Base-by-base conservation (phyloP, 768 basidiomycete genomes). In the Rhizopogon vinicolor region DNA sequence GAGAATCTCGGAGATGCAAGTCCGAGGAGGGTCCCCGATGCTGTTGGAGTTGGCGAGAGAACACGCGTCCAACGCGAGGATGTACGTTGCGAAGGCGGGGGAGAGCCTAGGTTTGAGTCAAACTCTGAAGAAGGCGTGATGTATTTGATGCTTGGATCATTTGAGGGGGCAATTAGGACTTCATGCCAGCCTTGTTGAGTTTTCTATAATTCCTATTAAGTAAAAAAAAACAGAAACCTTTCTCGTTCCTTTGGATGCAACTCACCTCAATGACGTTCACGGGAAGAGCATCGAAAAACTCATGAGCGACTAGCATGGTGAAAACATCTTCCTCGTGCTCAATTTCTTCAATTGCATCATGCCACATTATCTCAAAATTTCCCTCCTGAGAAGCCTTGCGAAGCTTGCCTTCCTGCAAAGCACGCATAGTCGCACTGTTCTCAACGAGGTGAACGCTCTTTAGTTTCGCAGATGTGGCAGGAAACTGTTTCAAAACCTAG, bases 211-310 rank as follows among this genome's bases (percentile, higher is more conserved):
- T 12, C 9, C 14, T 1, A 5, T 9, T 16, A 49, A 35, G 48
- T 49, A 25, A 35, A 25, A 9, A 3, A 10, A 22, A 14, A 4
- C n/a, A 5, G 5, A 22, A 14, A 4, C n/a, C 7, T 35, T 19
- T 14, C 19, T 48, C 19, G 14, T 49, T 22, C 9, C 5, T 25
- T 7, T 10, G 35, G 9, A 37, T 5, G 14, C n/a, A 14, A 66
- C 76, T 10, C 60, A 93, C 94, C 77, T 96, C 85, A 39, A 98
- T 74, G 39, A 94, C 75, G 68, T 97, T 91, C 45, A 98, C 85
- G 0, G 97, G 96, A 43, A 99, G 77, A 0, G 95, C 95, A 67
- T 98, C 97, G 59, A 99, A 98, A 72, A 98, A 96, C 65, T 98
- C 97, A 69, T 99, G 95, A 0, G 97, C 97, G 14, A 98, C 74